These are phyloP conservation scores for Sclerotinia sclerotiorum DNA, from an alignment of 2,329 filamentous ascomycete genomes.

Conservation along the genomic window DNA sequence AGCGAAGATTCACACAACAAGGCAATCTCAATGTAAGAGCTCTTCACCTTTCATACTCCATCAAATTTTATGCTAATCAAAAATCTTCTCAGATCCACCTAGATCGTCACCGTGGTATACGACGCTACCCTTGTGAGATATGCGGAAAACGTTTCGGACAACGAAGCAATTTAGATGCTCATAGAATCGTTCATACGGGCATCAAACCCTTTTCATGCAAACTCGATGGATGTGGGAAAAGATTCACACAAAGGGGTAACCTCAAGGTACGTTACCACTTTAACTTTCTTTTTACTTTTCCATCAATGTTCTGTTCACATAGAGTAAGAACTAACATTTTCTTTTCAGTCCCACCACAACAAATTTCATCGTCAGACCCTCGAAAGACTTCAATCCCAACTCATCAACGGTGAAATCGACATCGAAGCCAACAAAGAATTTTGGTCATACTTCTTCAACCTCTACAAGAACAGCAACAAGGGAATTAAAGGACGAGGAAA, in stretches of 20 bases:
- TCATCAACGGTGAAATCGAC: slow-evolving; percentile 60
- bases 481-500: slow-evolving; percentile 96
- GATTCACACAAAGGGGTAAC: slow-evolving; percentile 89
- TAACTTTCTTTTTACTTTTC: neutral
- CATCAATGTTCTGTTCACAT: neutral
- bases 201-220: slow-evolving; percentile 52
- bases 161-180: slow-evolving; percentile 8
- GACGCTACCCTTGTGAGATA: slow-evolving; percentile 9
- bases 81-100: slow-evolving; percentile 5
- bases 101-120: slow-evolving; percentile 10
- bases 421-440: slow-evolving; percentile 69
- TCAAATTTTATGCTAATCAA: neutral
- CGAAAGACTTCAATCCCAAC: slow-evolving; percentile 66
- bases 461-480: slow-evolving; percentile 99
- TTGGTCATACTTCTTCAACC: slow-evolving; percentile 76
- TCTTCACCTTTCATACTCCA: neutral
- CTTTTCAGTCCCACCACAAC: neutral
- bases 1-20: neutral
- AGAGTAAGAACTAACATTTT: neutral
- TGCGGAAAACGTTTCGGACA: slow-evolving; percentile 13
- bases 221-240: slow-evolving; percentile 69
- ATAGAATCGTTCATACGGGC: slow-evolving; percentile 27
- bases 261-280: slow-evolving; percentile 62
- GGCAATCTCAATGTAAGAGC: slow-evolving; percentile 15
- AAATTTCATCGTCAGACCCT: slow-evolving; percentile 83